Evolutionary conservation across 2,329 filamentous ascomycete genomes (phyloP).

Genomic region (Calonectria hawksworthii): DNA sequence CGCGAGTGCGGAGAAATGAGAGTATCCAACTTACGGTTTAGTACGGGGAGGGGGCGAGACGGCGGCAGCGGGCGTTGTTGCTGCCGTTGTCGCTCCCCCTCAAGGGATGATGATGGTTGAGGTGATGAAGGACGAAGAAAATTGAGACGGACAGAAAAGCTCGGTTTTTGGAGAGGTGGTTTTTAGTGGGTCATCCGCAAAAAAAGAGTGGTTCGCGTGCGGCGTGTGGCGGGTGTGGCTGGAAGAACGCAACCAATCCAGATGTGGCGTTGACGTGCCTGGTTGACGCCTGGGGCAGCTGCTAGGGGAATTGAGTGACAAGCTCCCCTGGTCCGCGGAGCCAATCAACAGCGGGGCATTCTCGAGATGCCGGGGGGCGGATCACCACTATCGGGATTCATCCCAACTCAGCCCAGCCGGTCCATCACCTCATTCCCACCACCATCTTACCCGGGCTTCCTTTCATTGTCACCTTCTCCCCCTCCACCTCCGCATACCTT

Average conservation of each 20-base stretch:
- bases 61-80: background rate
- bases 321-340: constrained; percentile 24
- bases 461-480: background rate
- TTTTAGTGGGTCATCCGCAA: constrained; percentile 33
- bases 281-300: constrained; percentile 10
- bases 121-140: constrained; percentile 32
- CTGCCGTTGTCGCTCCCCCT: background rate
- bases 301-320: background rate
- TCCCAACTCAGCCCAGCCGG: constrained; percentile 19
- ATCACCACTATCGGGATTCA: constrained; percentile 31
- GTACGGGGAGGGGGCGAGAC: background rate
- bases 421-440: constrained; percentile 33
- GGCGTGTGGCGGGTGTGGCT: background rate
- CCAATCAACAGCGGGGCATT: constrained; percentile 30
- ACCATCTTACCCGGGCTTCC: constrained; percentile 1
- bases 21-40: background rate
- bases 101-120: constrained; percentile 5
- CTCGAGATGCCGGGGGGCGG: constrained; percentile 22
- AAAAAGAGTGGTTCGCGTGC: background rate
- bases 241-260: no score
- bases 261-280: constrained; percentile 3
- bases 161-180: constrained; percentile 12
- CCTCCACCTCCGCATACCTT: constrained; percentile 17
- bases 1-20: background rate
- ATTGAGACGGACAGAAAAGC: constrained; percentile 28